Evolutionary conservation across 495 filamentous ascomycete genomes (phyloP), one percentile per base, ranked within the genome.

Genomic region (Neohortaea acidophila): DNA sequence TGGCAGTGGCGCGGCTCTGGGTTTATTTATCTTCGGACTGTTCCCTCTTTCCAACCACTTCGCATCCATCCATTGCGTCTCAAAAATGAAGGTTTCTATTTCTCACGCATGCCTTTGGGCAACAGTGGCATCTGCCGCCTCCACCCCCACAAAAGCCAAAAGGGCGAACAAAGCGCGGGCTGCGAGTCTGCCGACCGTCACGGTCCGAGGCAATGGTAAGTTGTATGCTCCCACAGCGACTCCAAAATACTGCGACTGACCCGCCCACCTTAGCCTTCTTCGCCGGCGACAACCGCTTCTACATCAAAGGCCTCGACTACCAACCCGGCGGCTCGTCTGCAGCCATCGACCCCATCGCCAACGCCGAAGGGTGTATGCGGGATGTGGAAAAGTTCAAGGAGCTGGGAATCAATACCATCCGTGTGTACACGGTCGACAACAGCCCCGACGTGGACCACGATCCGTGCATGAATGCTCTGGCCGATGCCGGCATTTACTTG

Each of bases 391-490:
- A 84, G 46, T 93, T 94, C 72, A 69, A 79, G 59, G 71, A 84
- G 47, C 65, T 94, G 7, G 84, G 84, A 31, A 64, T 94, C 55
- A 94, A 94, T 66, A 84, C 84, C 26, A 69, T 94, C 46, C 84
- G 86, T 57, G 76, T 93, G 43, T 94, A 94, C 69, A 86, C 82
- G 0, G 75, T 87, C 35, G 86, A 94, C 59, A 93, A 92, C 64
- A 82, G 79, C 20, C 58, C 63, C 44, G 66, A 82, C 58, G n/a
- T n/a, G n/a, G n/a, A n/a, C n/a, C 86, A 94, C 61, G 74, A 81
- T 53, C 68, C 49, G 34, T 62, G 59, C 54, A 62, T 62, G 59
- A 42, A 22, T 22, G 35, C 41, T 20, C 51, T 62, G 8, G 59
- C 55, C 17, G 51, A 50, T 10, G 57, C 55, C 13, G 59, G 82